Evolutionary conservation across 1,284 basidiomycete genomes (phyloP).

Genomic region (Exobasidium rhododendri): DNA sequence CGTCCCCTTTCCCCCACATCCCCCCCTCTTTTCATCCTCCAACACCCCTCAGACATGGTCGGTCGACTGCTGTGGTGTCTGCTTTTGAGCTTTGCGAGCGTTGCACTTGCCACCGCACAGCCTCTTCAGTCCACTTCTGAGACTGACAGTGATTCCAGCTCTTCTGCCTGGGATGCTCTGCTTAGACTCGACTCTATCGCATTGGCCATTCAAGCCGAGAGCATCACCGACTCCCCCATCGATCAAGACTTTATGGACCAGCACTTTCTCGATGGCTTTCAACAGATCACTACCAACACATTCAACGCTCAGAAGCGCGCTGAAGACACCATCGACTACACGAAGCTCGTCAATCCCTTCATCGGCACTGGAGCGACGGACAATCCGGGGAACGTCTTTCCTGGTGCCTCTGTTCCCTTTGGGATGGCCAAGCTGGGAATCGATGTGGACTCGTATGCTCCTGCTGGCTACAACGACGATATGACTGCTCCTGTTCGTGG

Average conservation of each 20-base stretch:
- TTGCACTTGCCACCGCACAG: no score
- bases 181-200: no score
- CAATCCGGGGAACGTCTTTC: conserved; percentile 25
- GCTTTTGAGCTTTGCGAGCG: no score
- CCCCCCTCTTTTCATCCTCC: no score
- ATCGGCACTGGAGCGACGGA: conserved; percentile 22
- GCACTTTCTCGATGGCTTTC: background rate
- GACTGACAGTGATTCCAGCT: no score
- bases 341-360: conserved; percentile 22
- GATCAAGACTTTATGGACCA: background rate
- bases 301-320: background rate
- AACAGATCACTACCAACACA: background rate
- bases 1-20: no score
- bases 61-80: no score
- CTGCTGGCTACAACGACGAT: conserved; percentile 33
- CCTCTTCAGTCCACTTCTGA: no score
- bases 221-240: background rate
- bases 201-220: no score
- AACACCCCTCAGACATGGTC: no score
- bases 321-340: background rate
- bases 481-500: conserved; percentile 33
- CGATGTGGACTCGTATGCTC: conserved; percentile 41
- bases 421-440: conserved; percentile 44
- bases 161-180: no score
- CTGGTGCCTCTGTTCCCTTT: conserved; percentile 40